Conservation (phyloP, 192 early-diverging fungal genomes). For the Coemansia sp. region DNA sequence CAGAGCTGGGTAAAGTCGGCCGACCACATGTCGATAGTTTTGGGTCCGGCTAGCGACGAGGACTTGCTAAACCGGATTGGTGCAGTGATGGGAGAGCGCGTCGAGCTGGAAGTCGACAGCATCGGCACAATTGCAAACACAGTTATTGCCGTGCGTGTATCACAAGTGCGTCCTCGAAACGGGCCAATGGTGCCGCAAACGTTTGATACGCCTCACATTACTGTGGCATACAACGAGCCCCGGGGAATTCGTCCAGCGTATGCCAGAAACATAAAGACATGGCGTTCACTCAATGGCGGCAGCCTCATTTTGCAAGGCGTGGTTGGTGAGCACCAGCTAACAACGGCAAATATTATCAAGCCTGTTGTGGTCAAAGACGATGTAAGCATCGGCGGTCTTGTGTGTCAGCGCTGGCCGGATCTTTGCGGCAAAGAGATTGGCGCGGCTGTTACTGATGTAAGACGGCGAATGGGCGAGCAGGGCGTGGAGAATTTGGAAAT, state of each 20-base stretch:
- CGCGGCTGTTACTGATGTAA: conserved; percentile 19
- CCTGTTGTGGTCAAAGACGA: conserved; percentile 17
- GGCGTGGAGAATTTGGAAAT: conserved; percentile 31
- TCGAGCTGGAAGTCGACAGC: conserved; percentile 34
- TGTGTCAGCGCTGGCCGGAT: conserved; percentile 40
- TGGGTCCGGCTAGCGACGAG: conserved; percentile 12
- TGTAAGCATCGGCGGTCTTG: conserved; percentile 44
- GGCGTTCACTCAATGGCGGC: conserved; percentile 30
- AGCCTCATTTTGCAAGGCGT: conserved; percentile 27
- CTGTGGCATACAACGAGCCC: conserved; percentile 38
- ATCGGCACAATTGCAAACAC: conserved; percentile 28
- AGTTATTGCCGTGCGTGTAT: conserved; percentile 35
- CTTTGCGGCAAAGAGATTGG: conserved; percentile 43
- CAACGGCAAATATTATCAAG: conserved; percentile 25
- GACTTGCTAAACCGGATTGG: conserved; percentile 19
- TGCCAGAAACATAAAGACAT: conserved; percentile 21
- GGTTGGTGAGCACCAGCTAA: conserved; percentile 33
- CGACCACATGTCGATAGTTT: conserved; percentile 26
- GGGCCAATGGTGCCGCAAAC: background rate
- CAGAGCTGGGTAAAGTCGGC: conserved; percentile 20
- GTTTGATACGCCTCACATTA: conserved; percentile 25
- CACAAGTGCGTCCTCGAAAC: conserved; percentile 8
- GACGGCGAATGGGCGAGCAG: conserved; percentile 27
- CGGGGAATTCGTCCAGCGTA: conserved; percentile 13
- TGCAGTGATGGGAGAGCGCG: conserved; percentile 27